These are phyloP conservation scores for Talaromyces proteolyticus DNA, from an alignment of 495 filamentous ascomycete species.

Conservation along the genomic window DNA sequence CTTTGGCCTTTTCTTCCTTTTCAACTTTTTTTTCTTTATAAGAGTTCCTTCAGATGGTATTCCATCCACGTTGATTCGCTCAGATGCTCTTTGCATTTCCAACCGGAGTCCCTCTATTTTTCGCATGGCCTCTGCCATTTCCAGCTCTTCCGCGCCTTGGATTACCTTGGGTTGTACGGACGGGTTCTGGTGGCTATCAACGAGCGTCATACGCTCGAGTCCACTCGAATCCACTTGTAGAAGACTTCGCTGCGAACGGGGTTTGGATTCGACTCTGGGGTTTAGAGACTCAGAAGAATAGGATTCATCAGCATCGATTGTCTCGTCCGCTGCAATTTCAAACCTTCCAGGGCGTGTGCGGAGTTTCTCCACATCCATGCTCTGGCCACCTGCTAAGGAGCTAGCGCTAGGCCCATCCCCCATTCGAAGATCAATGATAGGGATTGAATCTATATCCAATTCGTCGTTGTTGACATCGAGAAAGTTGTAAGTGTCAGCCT, in stretches of 20 bases:
- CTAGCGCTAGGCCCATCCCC: slow-evolving; percentile 20
- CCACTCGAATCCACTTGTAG: slow-evolving; percentile 83
- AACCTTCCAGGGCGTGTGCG: slow-evolving; percentile 32
- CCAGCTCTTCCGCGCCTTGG: slow-evolving; percentile 44
- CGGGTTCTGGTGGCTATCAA: slow-evolving; percentile 24
- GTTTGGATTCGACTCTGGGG: slow-evolving; percentile 21
- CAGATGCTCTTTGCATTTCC: slow-evolving; percentile 87
- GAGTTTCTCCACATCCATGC: slow-evolving; percentile 1
- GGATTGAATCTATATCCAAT: slow-evolving; percentile 88
- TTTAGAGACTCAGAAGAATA: slow-evolving; percentile 9
- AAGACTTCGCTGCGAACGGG: slow-evolving; percentile 46
- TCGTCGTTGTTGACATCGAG: slow-evolving; percentile 63
- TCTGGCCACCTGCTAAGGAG: slow-evolving; percentile 7
- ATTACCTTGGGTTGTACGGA: slow-evolving; percentile 9
- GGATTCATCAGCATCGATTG: slow-evolving; percentile 23
- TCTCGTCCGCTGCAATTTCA: slow-evolving; percentile 59
- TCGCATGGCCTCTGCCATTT: slow-evolving; percentile 78
- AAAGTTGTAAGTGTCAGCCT: slow-evolving; percentile 58
- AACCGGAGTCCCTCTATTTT: slow-evolving; percentile 79
- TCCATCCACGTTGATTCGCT: slow-evolving; percentile 69
- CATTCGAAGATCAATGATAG: slow-evolving; percentile 85
- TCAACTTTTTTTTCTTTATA: slow-evolving; percentile 74
- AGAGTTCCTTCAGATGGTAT: slow-evolving; percentile 65
- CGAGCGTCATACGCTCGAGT: slow-evolving; percentile 59
- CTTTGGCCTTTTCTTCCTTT: slow-evolving; percentile 26